Base-by-base conservation (phyloP, 805 yeast species). In the Barnettozyma wickerhamii region DNA sequence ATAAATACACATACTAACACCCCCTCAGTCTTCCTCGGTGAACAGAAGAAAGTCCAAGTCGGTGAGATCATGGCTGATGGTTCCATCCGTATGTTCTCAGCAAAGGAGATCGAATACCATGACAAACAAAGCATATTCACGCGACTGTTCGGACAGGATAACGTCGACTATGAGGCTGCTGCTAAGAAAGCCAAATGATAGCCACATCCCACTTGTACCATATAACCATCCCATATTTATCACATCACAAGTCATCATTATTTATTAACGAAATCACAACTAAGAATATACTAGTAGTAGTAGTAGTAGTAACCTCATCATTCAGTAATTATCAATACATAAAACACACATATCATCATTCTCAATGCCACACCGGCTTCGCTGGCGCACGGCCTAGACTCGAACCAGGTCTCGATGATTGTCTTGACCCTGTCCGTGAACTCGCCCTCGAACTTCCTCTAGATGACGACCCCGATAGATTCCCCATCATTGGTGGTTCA, bases 51-150 rank as follows among this genome's bases (percentile, higher is more conserved):
- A 28, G 55, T 53, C 3, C 58, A 49, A 27, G 38, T 43, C 3
- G 58, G 56, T 14, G 58, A 53, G 33, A 37, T 51, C n/a, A 44
- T 53, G 53, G 32, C 29, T 12, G 58, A 53, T 35, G 58, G 58
- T 7, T 45, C 46, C 13, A 45, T 53, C 7, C 45, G 58, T 28
- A 39, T 43, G 10, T 53, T 51, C 34, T 37, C 49, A 1, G 35
- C 45, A 15, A 43, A 49, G 14, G 58, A 53, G 37, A 48, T 52
- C 18, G 51, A 46, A 35, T 40, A 47, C 28, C 48, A 33, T 19
- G 58, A 53, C 30, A 48, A 51, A 30, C 37, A 37, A 7, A 45
- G 55, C 31, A 30, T 42, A 9, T 45, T 52, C 30, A 51, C 56
- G 1, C 33, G 19, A 41, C 18, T 52, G 15, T 53, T 53, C 29